Evolutionary conservation across 148 eudicot species (phyloP).

Genomic region (Pouteria glomerata): DNA sequence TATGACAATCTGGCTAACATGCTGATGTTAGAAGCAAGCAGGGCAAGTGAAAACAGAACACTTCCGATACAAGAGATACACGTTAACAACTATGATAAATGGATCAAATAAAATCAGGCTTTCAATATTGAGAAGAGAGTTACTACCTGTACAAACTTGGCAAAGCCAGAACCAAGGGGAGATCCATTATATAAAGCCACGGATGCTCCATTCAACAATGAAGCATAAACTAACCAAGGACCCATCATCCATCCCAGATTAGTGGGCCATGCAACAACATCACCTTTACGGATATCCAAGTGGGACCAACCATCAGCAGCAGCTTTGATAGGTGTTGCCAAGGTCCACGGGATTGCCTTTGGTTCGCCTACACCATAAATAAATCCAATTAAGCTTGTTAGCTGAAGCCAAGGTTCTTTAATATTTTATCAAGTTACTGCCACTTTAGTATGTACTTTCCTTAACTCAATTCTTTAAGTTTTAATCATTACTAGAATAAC

Average conservation of each 20-base stretch:
- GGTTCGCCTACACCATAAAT: conserved; percentile 65
- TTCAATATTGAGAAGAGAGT: background rate
- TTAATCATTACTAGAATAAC: background rate
- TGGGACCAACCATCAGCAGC: conserved; percentile 99
- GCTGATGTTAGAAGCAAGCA: background rate
- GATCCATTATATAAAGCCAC: conserved; percentile 93
- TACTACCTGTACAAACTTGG: conserved; percentile 85
- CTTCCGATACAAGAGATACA: background rate
- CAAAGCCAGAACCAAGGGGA: conserved; percentile 82
- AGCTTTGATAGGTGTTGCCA: conserved; percentile 77
- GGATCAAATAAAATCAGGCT: background rate
- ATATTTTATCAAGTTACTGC: background rate
- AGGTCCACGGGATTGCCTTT: conserved; percentile 97
- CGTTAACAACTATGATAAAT: background rate
- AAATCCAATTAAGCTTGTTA: conserved; percentile 2
- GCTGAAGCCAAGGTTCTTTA: background rate
- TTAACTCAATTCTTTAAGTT: background rate
- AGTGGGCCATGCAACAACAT: conserved; percentile 93
- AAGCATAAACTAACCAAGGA: conserved; percentile 93
- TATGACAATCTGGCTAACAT: background rate
- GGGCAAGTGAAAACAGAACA: background rate
- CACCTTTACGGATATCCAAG: conserved; percentile 74
- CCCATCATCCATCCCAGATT: conserved; percentile 99
- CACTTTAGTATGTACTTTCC: background rate
- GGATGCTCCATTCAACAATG: conserved; percentile 76